Conservation (phyloP, 2,329 filamentous ascomycete genomes). For the Hypoxylon sp. region DNA sequence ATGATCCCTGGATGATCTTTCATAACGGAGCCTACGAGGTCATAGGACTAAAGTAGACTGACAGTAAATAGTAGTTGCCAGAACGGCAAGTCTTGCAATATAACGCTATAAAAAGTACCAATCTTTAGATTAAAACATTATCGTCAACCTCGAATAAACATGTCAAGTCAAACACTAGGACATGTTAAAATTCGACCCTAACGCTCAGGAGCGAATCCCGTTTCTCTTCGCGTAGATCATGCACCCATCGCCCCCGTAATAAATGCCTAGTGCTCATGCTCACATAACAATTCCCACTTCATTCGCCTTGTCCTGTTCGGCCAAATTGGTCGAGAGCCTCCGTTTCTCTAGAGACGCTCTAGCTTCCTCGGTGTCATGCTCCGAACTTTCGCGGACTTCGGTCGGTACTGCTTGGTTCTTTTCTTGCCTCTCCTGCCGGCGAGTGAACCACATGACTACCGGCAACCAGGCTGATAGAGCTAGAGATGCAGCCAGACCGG, state of each 20-base stretch:
- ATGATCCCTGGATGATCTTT: no score
- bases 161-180: background rate
- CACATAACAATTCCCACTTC: slow-evolving; percentile 22
- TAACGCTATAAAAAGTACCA: no score
- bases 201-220: background rate
- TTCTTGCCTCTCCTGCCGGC: slow-evolving; percentile 35
- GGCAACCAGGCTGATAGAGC: slow-evolving; percentile 48
- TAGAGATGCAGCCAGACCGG: slow-evolving; percentile 42
- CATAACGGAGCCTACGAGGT: no score
- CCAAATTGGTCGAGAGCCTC: slow-evolving; percentile 6
- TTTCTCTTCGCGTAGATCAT: background rate
- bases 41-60: no score
- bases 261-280: background rate
- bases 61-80: no score
- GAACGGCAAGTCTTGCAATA: no score
- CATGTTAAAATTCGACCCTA: background rate
- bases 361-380: slow-evolving; percentile 26
- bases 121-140: background rate
- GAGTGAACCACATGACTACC: slow-evolving; percentile 45
- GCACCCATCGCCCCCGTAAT: background rate
- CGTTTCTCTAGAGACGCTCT: slow-evolving; percentile 31
- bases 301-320: slow-evolving; percentile 28
- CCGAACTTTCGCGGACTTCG: slow-evolving; percentile 16
- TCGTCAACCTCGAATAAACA: background rate
- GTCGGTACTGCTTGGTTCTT: slow-evolving; percentile 7